Evolutionary conservation across 495 filamentous ascomycete genomes (phyloP), one percentile per base, ranked within the genome.

Genomic region (Acidomyces sp.): DNA sequence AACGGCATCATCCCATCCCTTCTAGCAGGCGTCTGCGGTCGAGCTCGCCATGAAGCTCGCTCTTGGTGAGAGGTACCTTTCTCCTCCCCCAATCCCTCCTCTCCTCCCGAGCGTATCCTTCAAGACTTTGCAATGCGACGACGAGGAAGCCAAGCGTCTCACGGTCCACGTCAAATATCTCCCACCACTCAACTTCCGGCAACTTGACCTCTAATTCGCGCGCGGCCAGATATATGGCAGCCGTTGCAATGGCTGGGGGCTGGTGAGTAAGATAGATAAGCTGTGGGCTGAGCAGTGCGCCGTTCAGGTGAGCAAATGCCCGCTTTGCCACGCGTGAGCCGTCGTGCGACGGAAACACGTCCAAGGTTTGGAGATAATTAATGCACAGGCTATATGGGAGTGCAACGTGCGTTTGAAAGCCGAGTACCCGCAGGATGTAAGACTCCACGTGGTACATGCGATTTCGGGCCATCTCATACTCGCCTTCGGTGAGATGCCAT

Each of bases 61-160:
- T 66, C 16, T 67, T 62, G 11, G 56, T 63, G 53, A 71, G 52
- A 17, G 66, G 70, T 34, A 67, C 31, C 13, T 44, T 50, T 25
- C 38, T 45, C 3, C 41, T 37, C 18, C 55, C 59, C 74, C 71
- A 76, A 34, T 50, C 61, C 35, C 57, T 59, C 42, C 53, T 63
- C 51, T 80, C 75, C 6, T 56, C 62, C 36, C 53, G 55, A 30
- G 74, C 77, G 60, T 81, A 87, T 0, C 74, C 77, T 48, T 81
- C 78, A 32, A 88, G 66, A 41, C 88, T 93, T 34, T 72, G 62
- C 74, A 97, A 75, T 0, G 67, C 86, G 19, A 93, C 83, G 10
- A 93, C 88, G 48, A 97, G 53, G 52, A 96, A 96, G 3, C 90
- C 90, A 34, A 96, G 64, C 57, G 93, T 86, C 67, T 97, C 90